Conservation (phyloP, 331 rosid genomes). For the Cydonia oblonga region DNA sequence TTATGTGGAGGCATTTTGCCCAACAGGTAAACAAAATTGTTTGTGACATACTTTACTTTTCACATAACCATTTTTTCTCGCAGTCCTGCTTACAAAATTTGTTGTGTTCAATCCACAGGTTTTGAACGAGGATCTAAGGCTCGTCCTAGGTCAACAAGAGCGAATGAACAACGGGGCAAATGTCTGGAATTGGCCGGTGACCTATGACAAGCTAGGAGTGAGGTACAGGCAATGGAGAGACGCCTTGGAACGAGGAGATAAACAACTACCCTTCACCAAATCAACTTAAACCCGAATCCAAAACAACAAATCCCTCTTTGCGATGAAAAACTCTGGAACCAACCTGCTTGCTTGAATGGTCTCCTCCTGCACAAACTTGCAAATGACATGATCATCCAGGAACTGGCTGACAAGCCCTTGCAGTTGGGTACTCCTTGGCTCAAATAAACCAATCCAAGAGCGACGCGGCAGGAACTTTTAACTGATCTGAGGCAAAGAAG, state of each 20-base stretch:
- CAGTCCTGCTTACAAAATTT: not conserved
- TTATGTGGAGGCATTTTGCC: conserved; percentile 80
- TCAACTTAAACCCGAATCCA: conserved; percentile 16
- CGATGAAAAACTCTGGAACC: not conserved
- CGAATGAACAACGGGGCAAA: conserved; percentile 75
- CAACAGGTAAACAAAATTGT: conserved; percentile 44
- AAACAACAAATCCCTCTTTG: conserved; percentile 2
- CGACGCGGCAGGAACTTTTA: conserved; percentile 38
- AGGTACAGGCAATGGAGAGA: conserved; percentile 85
- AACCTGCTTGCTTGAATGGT: conserved; percentile 13
- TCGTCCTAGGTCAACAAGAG: conserved; percentile 87
- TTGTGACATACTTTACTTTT: not conserved
- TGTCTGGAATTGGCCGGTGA: conserved; percentile 76
- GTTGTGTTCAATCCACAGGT: conserved; percentile 33
- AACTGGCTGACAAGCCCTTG: not conserved
- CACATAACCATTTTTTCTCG: not conserved
- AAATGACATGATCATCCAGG: not conserved
- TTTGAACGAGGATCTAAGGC: conserved; percentile 78
- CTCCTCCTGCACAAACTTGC: conserved; percentile 3
- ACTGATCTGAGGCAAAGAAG: conserved; percentile 30
- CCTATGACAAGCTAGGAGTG: conserved; percentile 87
- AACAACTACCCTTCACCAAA: conserved; percentile 52
- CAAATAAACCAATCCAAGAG: not conserved
- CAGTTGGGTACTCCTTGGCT: conserved; percentile 14
- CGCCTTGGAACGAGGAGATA: conserved; percentile 60